Evolutionary conservation across 179 eudicot genomes (phyloP).

Genomic region (Carnegiea gigantea): DNA sequence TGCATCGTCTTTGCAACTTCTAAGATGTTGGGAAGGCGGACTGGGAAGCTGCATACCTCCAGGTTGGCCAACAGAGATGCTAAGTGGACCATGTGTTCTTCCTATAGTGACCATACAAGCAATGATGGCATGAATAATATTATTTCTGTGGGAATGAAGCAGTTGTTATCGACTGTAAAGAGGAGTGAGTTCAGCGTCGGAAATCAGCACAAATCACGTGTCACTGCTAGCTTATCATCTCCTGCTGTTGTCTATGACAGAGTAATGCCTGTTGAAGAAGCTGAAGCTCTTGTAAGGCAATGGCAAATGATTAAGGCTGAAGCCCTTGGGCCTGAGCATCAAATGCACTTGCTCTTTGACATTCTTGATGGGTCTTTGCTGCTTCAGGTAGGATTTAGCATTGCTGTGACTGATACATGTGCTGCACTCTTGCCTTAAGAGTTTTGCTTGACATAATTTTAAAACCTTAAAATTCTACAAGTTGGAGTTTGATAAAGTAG

Average conservation of each 20-base stretch:
- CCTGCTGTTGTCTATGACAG: slow-evolving; percentile 41
- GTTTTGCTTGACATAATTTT: not conserved
- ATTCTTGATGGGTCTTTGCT: slow-evolving; percentile 92
- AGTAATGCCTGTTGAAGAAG: slow-evolving; percentile 83
- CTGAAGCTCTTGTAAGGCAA: slow-evolving; percentile 90
- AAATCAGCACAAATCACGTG: slow-evolving; percentile 40
- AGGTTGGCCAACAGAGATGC: slow-evolving; percentile 34
- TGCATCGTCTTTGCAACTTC: slow-evolving; percentile 61
- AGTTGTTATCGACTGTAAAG: slow-evolving; percentile 42
- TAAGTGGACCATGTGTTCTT: slow-evolving; percentile 37
- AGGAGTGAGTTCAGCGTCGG: slow-evolving; percentile 26
- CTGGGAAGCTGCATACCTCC: slow-evolving; percentile 36
- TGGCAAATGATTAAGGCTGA: slow-evolving; percentile 96
- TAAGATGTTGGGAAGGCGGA: slow-evolving; percentile 47
- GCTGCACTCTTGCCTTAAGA: slow-evolving; percentile 6
- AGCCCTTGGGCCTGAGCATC: slow-evolving; percentile 90
- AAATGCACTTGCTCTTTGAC: slow-evolving; percentile 58
- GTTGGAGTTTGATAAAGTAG: not conserved
- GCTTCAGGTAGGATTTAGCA: slow-evolving; percentile 59
- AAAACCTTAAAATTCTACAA: not conserved
- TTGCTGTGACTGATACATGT: not conserved
- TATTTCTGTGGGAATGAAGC: slow-evolving; percentile 36
- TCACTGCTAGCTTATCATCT: slow-evolving; percentile 53
- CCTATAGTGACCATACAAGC: slow-evolving; percentile 32
- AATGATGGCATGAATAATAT: slow-evolving; percentile 32